These are phyloP conservation scores for Schoenoplectus triqueter DNA, from an alignment of 202 grass and related monocot species.

Conservation along the genomic window DNA sequence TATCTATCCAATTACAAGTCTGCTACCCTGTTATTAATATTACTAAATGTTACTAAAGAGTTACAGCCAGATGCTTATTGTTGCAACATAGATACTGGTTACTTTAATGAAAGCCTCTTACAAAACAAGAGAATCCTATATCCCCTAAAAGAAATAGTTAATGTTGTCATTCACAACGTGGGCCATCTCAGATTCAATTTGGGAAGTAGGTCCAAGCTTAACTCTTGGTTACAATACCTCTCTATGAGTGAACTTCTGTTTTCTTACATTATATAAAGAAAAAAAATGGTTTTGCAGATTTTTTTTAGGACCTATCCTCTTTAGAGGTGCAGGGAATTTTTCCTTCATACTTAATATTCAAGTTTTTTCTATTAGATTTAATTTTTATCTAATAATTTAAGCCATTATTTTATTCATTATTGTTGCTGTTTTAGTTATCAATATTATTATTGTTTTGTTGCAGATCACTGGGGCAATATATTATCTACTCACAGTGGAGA, in stretches of 20 bases:
- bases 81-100: not conserved
- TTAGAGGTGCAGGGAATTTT: not conserved
- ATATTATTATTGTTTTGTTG: slow-evolving; percentile 31
- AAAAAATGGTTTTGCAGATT: not conserved
- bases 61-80: not conserved
- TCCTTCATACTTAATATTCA: not conserved
- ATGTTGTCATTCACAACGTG: not conserved
- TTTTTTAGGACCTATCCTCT: too few species aligned
- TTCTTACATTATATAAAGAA: not conserved
- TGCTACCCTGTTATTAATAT: too few species aligned
- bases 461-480: slow-evolving; percentile 87
- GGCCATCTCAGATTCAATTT: not conserved
- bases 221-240: not conserved
- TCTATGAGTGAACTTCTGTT: not conserved
- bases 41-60: too few species aligned
- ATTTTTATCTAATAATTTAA: not conserved
- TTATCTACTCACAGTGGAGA: slow-evolving; percentile 81
- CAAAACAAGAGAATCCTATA: slow-evolving; percentile 14
- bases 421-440: not conserved
- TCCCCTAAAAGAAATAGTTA: not conserved
- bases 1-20: too few species aligned
- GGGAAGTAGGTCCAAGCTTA: not conserved
- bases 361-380: not conserved
- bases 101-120: not conserved
- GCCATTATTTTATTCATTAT: not conserved